Evolutionary conservation across 148 eudicot genomes (phyloP).

Genomic region (Selenicereus undatus): DNA sequence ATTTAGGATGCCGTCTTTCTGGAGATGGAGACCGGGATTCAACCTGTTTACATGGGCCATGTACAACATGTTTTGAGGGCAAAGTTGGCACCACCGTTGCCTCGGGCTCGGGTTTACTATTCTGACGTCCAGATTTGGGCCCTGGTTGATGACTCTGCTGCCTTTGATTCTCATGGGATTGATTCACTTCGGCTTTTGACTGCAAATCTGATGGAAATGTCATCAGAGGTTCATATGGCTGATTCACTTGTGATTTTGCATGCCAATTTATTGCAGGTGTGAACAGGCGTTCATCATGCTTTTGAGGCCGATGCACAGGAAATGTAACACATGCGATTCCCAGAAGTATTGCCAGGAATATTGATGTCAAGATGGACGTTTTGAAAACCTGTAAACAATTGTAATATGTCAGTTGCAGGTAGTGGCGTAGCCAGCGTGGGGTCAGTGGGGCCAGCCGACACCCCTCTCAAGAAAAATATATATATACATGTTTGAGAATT

Average conservation of each 20-base stretch:
- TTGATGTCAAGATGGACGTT: constrained; percentile 16
- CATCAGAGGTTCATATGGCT: constrained; percentile 4
- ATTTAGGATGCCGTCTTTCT: constrained; percentile 23
- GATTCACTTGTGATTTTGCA: constrained; percentile 12
- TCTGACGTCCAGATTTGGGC: too few species aligned
- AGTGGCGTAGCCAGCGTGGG: too few species aligned
- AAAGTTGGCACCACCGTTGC: constrained; percentile 8
- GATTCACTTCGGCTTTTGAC: constrained; percentile 16
- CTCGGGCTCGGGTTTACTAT: too few species aligned
- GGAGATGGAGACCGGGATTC: constrained; percentile 23
- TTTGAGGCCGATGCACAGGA: constrained; percentile 17
- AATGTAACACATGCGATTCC: constrained; percentile 24
- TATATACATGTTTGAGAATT: too few species aligned
- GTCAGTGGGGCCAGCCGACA: too few species aligned
- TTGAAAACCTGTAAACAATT: constrained; percentile 21
- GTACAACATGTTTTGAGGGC: background rate
- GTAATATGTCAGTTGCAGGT: background rate
- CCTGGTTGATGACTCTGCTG: background rate
- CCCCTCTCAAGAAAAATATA: too few species aligned
- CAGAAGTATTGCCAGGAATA: constrained; percentile 22
- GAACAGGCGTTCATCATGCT: constrained; percentile 1
- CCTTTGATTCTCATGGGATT: constrained; percentile 8
- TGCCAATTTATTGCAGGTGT: constrained; percentile 16
- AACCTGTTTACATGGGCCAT: constrained; percentile 4
- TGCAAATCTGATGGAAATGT: constrained; percentile 7